phyloP scores from a whole-genome alignment of 169 alveolate species.

The Plasmodium falciparum region DNA sequence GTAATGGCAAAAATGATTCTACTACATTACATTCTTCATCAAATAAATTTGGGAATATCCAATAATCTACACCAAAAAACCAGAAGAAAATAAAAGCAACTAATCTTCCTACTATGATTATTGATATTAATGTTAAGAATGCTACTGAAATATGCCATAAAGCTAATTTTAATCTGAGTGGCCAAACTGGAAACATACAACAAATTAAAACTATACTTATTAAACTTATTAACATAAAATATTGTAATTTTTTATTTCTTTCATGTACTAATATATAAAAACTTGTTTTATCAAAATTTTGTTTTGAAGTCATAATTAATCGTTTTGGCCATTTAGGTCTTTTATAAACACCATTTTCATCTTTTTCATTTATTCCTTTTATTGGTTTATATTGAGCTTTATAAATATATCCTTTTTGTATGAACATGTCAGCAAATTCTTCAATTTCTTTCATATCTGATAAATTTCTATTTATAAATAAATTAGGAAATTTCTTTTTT shows the following conservation, averaged over 20 bases:
- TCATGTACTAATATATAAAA: conserved; percentile 88
- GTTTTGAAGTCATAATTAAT: conserved; percentile 86
- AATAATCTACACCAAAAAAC: conserved; percentile 90
- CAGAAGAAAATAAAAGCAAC: conserved; percentile 83
- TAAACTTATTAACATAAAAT: conserved; percentile 82
- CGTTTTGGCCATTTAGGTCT: conserved; percentile 92
- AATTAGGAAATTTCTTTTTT: conserved; percentile 80
- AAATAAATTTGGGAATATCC: conserved; percentile 90
- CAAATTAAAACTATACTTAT: conserved; percentile 86
- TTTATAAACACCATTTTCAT: conserved; percentile 84
- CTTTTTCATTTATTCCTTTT: conserved; percentile 82
- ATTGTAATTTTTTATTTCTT: conserved; percentile 86
- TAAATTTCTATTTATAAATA: conserved; percentile 56
- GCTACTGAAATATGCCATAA: conserved; percentile 90
- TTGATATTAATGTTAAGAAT: conserved; percentile 82
- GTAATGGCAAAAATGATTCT: conserved; percentile 89
- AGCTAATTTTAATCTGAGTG: conserved; percentile 87
- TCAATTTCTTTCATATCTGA: conserved; percentile 76
- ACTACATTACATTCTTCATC: conserved; percentile 91
- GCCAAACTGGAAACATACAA: conserved; percentile 93
- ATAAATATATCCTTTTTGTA: conserved; percentile 83
- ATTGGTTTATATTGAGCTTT: conserved; percentile 88
- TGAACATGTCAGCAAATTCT: conserved; percentile 77
- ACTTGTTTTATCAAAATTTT: conserved; percentile 87
- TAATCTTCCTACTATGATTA: conserved; percentile 83